Evolutionary conservation across 1,284 basidiomycete species (phyloP), one percentile per base, ranked within the genome.

Genomic region (Tilletia walkeri): DNA sequence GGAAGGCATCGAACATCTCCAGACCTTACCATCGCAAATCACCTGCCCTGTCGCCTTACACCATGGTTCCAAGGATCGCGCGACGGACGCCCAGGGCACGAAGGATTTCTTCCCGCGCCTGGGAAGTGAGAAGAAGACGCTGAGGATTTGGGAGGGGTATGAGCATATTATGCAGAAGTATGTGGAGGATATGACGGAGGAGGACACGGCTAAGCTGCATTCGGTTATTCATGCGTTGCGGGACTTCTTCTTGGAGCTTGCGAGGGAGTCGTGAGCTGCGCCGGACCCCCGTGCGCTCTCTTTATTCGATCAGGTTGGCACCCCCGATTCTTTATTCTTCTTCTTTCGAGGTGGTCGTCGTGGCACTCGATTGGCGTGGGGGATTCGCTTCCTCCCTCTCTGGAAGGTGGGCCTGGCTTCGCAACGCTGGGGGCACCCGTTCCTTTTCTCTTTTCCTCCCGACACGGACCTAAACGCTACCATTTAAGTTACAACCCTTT

Each of bases 91-190:
- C 65, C 73, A 80, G 3, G 85, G 84, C 9, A 86, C 85, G 2
- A 76, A 84, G 45, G 73, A 76, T 24, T 84, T 87, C 69, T 86
- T 84, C 69, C 80, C 84, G 5, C 77, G 84, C 30, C 75, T 86
- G n/a, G 68, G 69, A 3, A 77, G 72, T 54, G 72, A 78, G 59
- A 84, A 86, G 70, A 86, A 86, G 76, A 78, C 81, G 72, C 75
- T 86, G 65, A 79, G 84, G 74, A 84, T 87, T 30, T 87, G 86
- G 78, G 83, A 84, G 7, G 86, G 86, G 0, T 86, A 86, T 68
- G 87, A 87, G 75, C 87, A 87, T 77, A 48, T 67, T 14, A 67
- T 67, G 66, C 41, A 49, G 48, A 67, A 67, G 66, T 67, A 18
- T 34, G 66, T 67, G 30, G 38, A 50, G 9, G 66, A 49, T 12